Conservation (phyloP, 106 monocot genomes). For the Agapanthus africanus region DNA sequence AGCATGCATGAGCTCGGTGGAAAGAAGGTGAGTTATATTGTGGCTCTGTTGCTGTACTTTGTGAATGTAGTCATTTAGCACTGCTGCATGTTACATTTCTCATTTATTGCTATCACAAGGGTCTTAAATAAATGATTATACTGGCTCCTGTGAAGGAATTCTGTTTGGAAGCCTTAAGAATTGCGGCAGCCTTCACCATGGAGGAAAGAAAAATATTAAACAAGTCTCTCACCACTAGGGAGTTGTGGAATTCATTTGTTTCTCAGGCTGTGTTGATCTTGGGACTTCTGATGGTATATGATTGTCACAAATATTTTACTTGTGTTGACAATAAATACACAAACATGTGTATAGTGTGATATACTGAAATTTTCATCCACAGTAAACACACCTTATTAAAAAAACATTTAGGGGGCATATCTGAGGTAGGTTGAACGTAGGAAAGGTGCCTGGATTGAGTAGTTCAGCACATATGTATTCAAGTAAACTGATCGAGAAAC, state of each 20-base stretch:
- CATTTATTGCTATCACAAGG: neutral
- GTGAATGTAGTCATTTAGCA: neutral
- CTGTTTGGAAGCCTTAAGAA: neutral
- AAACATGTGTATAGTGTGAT: neutral
- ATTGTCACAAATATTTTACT: no score
- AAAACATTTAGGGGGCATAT: no score
- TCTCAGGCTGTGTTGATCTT: neutral
- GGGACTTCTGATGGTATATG: no score
- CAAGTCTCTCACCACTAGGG: neutral
- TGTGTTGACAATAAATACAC: neutral
- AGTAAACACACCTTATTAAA: neutral
- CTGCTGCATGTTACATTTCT: neutral
- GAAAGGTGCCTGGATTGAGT: no score
- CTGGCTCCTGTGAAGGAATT: no score
- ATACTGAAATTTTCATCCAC: neutral
- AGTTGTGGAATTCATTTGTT: neutral
- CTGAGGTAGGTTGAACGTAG: no score
- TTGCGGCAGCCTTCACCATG: neutral
- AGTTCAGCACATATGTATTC: no score
- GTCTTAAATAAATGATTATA: no score
- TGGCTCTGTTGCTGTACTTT: neutral
- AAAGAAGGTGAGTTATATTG: conserved; percentile 50
- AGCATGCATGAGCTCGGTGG: conserved; percentile 87
- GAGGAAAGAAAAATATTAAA: neutral
- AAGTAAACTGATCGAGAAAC: no score